These are phyloP conservation scores for Ophiocordyceps sinensis DNA, from an alignment of 2,329 filamentous ascomycete genomes.

Conservation along the genomic window DNA sequence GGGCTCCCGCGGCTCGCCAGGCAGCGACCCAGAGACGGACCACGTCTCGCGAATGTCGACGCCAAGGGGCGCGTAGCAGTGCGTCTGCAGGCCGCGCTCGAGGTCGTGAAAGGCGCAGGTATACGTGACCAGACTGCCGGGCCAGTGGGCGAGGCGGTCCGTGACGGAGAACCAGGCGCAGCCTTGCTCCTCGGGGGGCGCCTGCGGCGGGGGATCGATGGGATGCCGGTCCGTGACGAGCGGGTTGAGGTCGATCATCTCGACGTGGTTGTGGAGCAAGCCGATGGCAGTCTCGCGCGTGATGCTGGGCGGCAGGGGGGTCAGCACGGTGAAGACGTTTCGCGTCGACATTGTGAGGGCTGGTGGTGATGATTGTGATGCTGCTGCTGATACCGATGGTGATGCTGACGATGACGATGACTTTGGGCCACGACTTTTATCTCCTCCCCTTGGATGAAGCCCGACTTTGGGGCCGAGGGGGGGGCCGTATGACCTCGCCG, in stretches of 20 bases:
- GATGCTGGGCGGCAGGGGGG: slow-evolving; percentile 56
- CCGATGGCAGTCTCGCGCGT: slow-evolving; percentile 55
- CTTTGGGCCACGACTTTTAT: too few species aligned
- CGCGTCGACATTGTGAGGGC: slow-evolving; percentile 48
- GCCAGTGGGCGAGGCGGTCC: slow-evolving; percentile 48
- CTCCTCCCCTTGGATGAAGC: too few species aligned
- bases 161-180: slow-evolving; percentile 68
- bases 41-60: slow-evolving; percentile 68
- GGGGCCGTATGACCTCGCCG: too few species aligned
- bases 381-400: too few species aligned
- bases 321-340: slow-evolving; percentile 62
- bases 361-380: background rate
- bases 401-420: too few species aligned
- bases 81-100: slow-evolving; percentile 60
- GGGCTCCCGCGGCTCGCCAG: slow-evolving; percentile 50
- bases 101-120: slow-evolving; percentile 69
- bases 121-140: slow-evolving; percentile 48
- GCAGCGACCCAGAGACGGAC: slow-evolving; percentile 57
- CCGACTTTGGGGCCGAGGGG: too few species aligned
- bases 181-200: slow-evolving; percentile 54
- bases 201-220: slow-evolving; percentile 49
- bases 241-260: slow-evolving; percentile 83
- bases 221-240: slow-evolving; percentile 58
- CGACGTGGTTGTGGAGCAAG: slow-evolving; percentile 62
- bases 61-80: slow-evolving; percentile 70